Evolutionary conservation across 306 rosid genomes (phyloP), one percentile per base, ranked within the genome.

Genomic region (Sicyos baderoa): DNA sequence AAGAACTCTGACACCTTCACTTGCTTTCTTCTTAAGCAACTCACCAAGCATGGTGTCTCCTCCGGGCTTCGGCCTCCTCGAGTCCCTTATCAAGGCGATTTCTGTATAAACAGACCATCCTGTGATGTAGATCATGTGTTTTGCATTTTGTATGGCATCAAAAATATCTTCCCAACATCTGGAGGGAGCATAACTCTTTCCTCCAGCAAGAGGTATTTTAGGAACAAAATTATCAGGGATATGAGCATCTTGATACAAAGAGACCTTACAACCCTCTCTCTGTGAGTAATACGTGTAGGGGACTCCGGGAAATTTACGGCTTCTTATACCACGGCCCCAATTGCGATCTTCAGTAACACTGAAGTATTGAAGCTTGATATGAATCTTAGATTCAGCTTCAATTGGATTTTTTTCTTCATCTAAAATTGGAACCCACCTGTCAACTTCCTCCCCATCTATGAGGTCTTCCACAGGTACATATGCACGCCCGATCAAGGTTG

Each of bases 71-170:
- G 82, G 81, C 81, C 90, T 82, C 77, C 94, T 87, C 37, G 89
- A 79, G 75, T 87, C 94, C 82, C 90, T 87, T 44, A 87, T 70
- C 76, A 87, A 75, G 58, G 88, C 19, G 71, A 87, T 85, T 69
- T 83, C 94, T n/a, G 94, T 78, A 75, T 87, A 87, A 59, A 87
- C 94, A 75, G 94, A 85, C 90, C 94, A 87, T 27, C 94, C 94
- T 27, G 94, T 83, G 45, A 87, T 87, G 77, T 87, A 87, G 72
- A 87, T 75, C 2, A 87, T 10, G 78, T 87, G 90, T 54, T 76
- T 85, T 27, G 94, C 94, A 58, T 83, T 80, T 21, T 83, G 78
- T 75, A 87, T 78, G 9, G 94, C 90, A 78, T 87, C 90, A 60
- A 79, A 87, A 54, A 87, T 61, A 75, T 87, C 88, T 81, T 87